Conservation (phyloP, 371 early-diverging fungal genomes). For the Mortierella sp. region DNA sequence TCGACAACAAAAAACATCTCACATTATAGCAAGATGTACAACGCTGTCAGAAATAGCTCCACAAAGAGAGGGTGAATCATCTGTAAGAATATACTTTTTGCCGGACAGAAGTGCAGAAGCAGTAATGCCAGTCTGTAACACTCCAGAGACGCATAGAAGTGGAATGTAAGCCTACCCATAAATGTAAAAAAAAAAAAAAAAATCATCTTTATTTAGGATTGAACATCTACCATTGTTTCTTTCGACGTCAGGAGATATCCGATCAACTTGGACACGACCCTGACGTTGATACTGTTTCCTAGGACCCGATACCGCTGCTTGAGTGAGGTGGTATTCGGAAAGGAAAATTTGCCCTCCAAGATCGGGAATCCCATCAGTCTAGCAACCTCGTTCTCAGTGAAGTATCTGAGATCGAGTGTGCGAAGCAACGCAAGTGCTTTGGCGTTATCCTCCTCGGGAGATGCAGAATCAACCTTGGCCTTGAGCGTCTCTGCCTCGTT, state of each 20-base stretch:
- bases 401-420: conserved; percentile 74
- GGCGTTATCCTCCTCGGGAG: conserved; percentile 21
- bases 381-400: conserved; percentile 82
- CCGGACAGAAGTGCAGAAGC: too few relatives aligned
- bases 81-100: too few relatives aligned
- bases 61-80: too few relatives aligned
- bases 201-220: too few relatives aligned
- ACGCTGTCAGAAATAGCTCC: too few relatives aligned
- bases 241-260: conserved; percentile 59
- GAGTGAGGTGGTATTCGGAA: conserved; percentile 64
- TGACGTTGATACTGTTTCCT: conserved; percentile 78
- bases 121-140: too few relatives aligned
- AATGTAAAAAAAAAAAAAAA: too few relatives aligned
- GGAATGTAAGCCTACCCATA: too few relatives aligned
- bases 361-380: conserved; percentile 85
- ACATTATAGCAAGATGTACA: too few relatives aligned
- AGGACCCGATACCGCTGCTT: conserved; percentile 75
- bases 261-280: conserved; percentile 69
- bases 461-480: conserved; percentile 7
- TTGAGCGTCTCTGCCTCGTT: conserved; percentile 35
- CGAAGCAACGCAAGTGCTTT: conserved; percentile 33
- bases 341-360: conserved; percentile 56
- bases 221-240: too few relatives aligned
- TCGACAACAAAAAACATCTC: too few relatives aligned
- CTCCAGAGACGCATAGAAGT: too few relatives aligned